Base-by-base conservation (phyloP, 805 yeast genomes). In the Monosporozyma siamensis region DNA sequence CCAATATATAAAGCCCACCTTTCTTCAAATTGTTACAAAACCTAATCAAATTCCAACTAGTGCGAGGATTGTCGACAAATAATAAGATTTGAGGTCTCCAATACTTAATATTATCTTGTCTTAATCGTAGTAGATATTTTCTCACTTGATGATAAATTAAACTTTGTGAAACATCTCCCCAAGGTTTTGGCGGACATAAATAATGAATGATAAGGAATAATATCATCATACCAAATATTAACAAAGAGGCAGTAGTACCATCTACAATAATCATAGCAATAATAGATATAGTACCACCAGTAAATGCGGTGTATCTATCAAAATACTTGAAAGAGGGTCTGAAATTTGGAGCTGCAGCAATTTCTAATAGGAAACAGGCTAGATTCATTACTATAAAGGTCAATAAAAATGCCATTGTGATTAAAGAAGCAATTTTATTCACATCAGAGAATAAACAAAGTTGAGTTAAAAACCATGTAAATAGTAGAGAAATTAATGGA, bases 81-180 rank as follows among this genome's bases (percentile, higher is more conserved):
- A 92, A 64, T 45, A 92, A 67, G 31, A 92, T 81, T 61, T 92
- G 99, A 0, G 99, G 99, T 52, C 99, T 72, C 98, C 99, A 92
- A 59, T 89, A 92, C 64, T 92, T 92, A 41, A 92, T 96, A 59
- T 90, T 94, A 55, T 92, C 95, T 53, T 87, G 87, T 45, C 87
- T 75, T 34, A 90, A 69, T 42, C 95, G 70, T 46, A 92, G 65
- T 14, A 63, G 42, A 56, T 92, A 92, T 58, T 92, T 92, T 51
- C 99, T 70, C 9, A 92, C 97, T 63, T 92, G 99, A 59, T 92
- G 98, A 61, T 92, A 92, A 39, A 92, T 90, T 47, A 92, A 71
- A 34, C 89, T 78, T 63, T 92, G 98, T 3, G 97, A 89, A 20
- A 92, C 97, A 63, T 92, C 99, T 27, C 99, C 99, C 89, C 96